Percentiles rank a stretch among this genome's conserved stretches.
These are phyloP conservation scores for Nephelium lappaceum DNA, from an alignment of 345 rosid genomes.

Conservation along the genomic window DNA sequence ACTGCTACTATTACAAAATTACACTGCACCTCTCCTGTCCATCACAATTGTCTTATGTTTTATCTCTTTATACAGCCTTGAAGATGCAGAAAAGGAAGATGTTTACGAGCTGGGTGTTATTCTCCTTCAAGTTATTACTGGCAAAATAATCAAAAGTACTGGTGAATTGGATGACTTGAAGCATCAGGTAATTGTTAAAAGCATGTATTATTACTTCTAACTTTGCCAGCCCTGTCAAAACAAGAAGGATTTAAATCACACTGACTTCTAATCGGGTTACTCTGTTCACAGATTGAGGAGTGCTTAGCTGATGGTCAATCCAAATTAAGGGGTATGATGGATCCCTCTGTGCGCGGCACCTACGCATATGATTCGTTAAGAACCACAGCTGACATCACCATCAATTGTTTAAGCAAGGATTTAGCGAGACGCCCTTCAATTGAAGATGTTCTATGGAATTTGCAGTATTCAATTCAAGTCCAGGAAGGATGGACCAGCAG, in stretches of 20 bases:
- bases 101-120: constrained; percentile 81
- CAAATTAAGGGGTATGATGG: constrained; percentile 44
- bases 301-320: constrained; percentile 64
- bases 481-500: constrained; percentile 93
- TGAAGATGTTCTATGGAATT: constrained; percentile 92
- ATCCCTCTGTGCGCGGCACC: constrained; percentile 65
- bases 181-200: constrained; percentile 45
- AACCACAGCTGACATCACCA: constrained; percentile 68
- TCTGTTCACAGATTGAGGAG: constrained; percentile 52
- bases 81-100: constrained; percentile 74
- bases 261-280: neutral
- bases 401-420: constrained; percentile 70
- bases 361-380: constrained; percentile 81
- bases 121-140: constrained; percentile 67
- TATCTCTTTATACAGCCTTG: constrained; percentile 35
- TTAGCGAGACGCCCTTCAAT: constrained; percentile 68
- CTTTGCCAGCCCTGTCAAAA: neutral
- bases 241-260: too few relatives aligned
- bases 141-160: constrained; percentile 47
- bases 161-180: constrained; percentile 58
- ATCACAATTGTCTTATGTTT: neutral
- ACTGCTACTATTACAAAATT: too few relatives aligned
- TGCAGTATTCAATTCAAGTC: constrained; percentile 87
- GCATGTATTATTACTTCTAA: neutral
- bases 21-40: neutral